Evolutionary conservation across 306 rosid genomes (phyloP).

Genomic region (Lupinus albus): DNA sequence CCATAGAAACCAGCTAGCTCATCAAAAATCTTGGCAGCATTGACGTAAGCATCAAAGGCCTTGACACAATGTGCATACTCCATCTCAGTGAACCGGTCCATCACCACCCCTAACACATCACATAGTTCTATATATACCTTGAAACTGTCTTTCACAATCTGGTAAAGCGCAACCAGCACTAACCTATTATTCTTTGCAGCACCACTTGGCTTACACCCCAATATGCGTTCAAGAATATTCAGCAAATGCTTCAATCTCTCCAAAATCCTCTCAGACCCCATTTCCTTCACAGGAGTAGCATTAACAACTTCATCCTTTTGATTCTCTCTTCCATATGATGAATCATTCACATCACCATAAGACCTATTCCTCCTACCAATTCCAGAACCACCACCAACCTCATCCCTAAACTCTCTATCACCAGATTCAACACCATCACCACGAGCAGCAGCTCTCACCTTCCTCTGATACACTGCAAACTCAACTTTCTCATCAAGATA

Average conservation of each 20-base stretch:
- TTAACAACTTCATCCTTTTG: constrained; percentile 43
- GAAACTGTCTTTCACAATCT: constrained; percentile 75
- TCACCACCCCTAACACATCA: constrained; percentile 71
- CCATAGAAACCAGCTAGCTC: constrained; percentile 66
- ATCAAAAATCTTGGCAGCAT: constrained; percentile 68
- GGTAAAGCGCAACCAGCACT: constrained; percentile 65
- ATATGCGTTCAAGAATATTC: constrained; percentile 60
- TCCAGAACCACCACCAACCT: constrained; percentile 46
- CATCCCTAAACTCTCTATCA: constrained; percentile 44
- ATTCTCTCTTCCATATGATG: constrained; percentile 35
- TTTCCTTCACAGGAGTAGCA: constrained; percentile 61
- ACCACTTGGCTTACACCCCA: constrained; percentile 75
- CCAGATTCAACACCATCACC: not conserved
- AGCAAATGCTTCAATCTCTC: constrained; percentile 65
- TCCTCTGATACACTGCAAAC: constrained; percentile 58
- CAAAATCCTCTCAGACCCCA: constrained; percentile 67
- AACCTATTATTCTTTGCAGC: constrained; percentile 66
- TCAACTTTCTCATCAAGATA: constrained; percentile 79
- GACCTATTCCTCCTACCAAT: constrained; percentile 31
- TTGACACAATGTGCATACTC: constrained; percentile 64
- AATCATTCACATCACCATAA: too few species aligned
- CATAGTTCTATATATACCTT: constrained; percentile 61
- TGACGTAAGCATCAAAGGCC: constrained; percentile 69
- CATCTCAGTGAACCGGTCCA: constrained; percentile 78
- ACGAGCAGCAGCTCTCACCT: constrained; percentile 39